These are phyloP conservation scores for Aspergillus pseudonomiae DNA, from an alignment of 2,329 filamentous ascomycete species.

Conservation along the genomic window DNA sequence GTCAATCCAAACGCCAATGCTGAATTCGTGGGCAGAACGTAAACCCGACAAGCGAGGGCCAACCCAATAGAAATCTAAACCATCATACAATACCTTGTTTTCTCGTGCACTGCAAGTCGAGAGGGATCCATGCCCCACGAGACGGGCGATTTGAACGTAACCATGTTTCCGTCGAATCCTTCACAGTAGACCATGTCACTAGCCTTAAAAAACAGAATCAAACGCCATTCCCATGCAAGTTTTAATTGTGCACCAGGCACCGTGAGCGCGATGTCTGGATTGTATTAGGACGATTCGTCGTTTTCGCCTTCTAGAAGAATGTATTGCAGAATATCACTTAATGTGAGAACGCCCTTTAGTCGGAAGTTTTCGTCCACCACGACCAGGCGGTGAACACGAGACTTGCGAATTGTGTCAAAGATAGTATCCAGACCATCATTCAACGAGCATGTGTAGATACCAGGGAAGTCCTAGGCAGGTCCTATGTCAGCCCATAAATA, in stretches of 20 bases:
- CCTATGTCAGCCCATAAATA: slow-evolving; percentile 13
- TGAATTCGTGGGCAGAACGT: slow-evolving; percentile 13
- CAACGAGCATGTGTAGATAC: slow-evolving; percentile 93
- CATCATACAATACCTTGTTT: slow-evolving; percentile 35
- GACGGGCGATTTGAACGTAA: background rate
- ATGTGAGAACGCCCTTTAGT: slow-evolving; percentile 84
- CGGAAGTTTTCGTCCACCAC: slow-evolving; percentile 88
- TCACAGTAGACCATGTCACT: background rate
- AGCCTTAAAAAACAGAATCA: slow-evolving; percentile 6
- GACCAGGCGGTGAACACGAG: slow-evolving; percentile 87
- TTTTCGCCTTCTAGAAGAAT: slow-evolving; percentile 80
- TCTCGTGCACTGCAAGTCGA: slow-evolving; percentile 26
- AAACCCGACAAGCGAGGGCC: slow-evolving; percentile 10
- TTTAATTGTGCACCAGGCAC: slow-evolving; percentile 27
- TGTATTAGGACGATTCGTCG: slow-evolving; percentile 47
- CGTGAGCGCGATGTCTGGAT: slow-evolving; percentile 5
- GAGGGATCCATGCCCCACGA: slow-evolving; percentile 11
- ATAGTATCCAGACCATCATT: slow-evolving; percentile 93
- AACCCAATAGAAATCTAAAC: slow-evolving; percentile 18
- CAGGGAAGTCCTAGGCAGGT: slow-evolving; percentile 72
- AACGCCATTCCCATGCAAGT: slow-evolving; percentile 42
- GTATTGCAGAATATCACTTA: slow-evolving; percentile 96
- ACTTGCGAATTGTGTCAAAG: slow-evolving; percentile 95
- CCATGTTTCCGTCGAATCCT: background rate
- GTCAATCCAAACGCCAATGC: slow-evolving; percentile 29